Evolutionary conservation across 1,284 basidiomycete species (phyloP), one percentile per base, ranked within the genome.

Genomic region (Marasmius fiardii): DNA sequence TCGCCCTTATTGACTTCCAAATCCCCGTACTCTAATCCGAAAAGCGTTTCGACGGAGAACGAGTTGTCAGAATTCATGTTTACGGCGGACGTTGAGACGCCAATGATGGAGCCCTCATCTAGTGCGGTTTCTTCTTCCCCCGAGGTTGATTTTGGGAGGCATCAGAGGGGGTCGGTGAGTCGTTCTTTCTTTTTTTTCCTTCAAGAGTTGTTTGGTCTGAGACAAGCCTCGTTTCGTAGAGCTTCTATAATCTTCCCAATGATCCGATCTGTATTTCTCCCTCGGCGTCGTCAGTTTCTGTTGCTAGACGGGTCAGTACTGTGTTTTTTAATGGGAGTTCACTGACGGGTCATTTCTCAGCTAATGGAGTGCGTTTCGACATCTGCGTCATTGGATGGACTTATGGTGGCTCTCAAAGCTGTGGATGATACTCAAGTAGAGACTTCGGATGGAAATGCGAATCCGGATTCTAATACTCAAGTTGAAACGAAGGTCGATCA

Each of bases 241-340:
- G 62, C 41, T 58, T 71, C 16, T 70, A 70, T 55, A 68, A 53
- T 33, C 57, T 70, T 26, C 69, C 69, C 1, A 69, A 70, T 52
- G 59, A 58, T 6, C 66, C 67, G 41, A 68, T 71, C 34, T 18
- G 39, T 20, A 48, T 59, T 10, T 54, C 55, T 43, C 55, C 44
- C 24, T 53, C 51, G 20, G n/a, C n/a, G n/a, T n/a, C n/a, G n/a
- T n/a, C n/a, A n/a, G 48, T 16, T 48, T 37, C 20, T 45, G 28
- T 43, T 7, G 33, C 43, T 49, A 24, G 20, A 39, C 34, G 12
- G 34, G 48, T 16, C 10, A 33, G 5, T n/a, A n/a, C n/a, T n/a
- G n/a, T n/a, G n/a, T n/a, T n/a, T n/a, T n/a, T n/a, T n/a, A n/a
- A n/a, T n/a, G n/a, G n/a, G n/a, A n/a, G n/a, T n/a, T n/a, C n/a